Conservation (phyloP, 164 flowering plant genomes). For the Chimonanthus praecox region DNA sequence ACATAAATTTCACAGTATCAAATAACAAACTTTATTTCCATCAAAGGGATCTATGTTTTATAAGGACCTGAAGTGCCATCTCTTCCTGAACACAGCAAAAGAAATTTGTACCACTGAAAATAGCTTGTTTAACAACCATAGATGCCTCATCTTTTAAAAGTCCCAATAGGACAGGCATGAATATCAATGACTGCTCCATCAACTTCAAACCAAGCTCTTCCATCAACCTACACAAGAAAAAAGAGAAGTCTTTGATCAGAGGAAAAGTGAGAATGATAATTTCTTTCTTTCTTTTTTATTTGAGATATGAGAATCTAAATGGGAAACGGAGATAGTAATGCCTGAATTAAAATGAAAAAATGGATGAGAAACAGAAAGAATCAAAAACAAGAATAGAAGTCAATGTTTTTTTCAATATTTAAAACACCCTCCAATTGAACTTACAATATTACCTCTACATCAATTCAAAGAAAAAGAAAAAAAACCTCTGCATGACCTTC, state of each 20-base stretch:
- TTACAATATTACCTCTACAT: background rate
- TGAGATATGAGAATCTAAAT: background rate
- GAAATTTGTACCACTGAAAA: constrained; percentile 54
- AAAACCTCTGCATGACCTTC: background rate
- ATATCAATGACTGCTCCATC: constrained; percentile 48
- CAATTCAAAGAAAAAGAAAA: background rate
- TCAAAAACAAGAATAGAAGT: background rate
- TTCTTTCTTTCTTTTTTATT: background rate
- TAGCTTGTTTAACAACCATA: constrained; percentile 58
- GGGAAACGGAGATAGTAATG: background rate
- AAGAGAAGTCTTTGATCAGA: constrained; percentile 1
- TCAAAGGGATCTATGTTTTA: background rate
- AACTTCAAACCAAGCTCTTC: constrained; percentile 59
- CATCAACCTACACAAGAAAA: constrained; percentile 49
- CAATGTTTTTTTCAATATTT: too few relatives aligned
- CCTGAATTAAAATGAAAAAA: too few relatives aligned
- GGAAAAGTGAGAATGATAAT: background rate
- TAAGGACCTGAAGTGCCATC: constrained; percentile 68
- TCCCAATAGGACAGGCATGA: constrained; percentile 51
- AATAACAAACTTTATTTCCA: background rate
- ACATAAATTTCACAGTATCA: background rate
- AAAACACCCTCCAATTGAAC: background rate
- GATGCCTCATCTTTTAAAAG: constrained; percentile 51
- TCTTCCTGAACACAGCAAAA: constrained; percentile 55
- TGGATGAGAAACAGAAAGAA: background rate